phyloP scores from a whole-genome alignment of 2,329 filamentous ascomycete species.

The Calcarisporium arbuscula region DNA sequence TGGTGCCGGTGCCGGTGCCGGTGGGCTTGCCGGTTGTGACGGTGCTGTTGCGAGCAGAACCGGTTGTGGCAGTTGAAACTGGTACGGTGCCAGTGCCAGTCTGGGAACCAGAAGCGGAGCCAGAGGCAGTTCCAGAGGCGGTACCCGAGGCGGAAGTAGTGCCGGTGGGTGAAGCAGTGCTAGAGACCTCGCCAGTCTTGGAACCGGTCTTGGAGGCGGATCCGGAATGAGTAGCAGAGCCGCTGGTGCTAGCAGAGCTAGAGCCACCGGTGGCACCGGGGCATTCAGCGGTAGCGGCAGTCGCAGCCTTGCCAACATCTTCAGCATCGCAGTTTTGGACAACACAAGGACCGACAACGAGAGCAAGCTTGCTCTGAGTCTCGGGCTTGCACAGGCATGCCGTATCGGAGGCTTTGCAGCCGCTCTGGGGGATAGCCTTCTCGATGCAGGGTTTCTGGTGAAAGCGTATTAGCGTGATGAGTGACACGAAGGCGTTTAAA shows the following conservation, averaged over 20 bases:
- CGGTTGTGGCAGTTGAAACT: slow-evolving; percentile 6
- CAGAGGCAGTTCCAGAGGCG: slow-evolving; percentile 2
- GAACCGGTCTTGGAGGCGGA: background rate
- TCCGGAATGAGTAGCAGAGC: background rate
- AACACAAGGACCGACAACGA: slow-evolving; percentile 24
- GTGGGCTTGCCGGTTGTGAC: slow-evolving; percentile 4
- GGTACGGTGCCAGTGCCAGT: slow-evolving; percentile 7
- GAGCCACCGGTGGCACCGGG: slow-evolving; percentile 7
- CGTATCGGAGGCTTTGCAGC: slow-evolving; percentile 29
- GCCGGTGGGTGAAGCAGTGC: slow-evolving; percentile 1
- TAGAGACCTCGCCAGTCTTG: slow-evolving; percentile 5
- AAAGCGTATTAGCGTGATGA: slow-evolving; percentile 1
- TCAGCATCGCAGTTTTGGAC: slow-evolving; percentile 24
- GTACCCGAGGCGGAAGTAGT: slow-evolving; percentile 4
- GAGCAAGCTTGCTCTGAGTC: slow-evolving; percentile 23
- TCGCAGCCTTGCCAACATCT: slow-evolving; percentile 25
- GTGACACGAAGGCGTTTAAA: background rate
- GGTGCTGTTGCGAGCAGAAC: slow-evolving; percentile 7
- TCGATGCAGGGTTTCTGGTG: slow-evolving; percentile 26
- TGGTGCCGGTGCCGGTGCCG: slow-evolving; percentile 5
- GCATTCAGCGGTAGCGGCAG: slow-evolving; percentile 24
- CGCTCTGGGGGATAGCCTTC: slow-evolving; percentile 26
- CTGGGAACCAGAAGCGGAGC: background rate
- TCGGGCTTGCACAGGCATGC: slow-evolving; percentile 31
- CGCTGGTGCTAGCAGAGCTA: slow-evolving; percentile 3